Evolutionary conservation across 495 filamentous ascomycete species (phyloP).

Genomic region (Monascus purpureus): DNA sequence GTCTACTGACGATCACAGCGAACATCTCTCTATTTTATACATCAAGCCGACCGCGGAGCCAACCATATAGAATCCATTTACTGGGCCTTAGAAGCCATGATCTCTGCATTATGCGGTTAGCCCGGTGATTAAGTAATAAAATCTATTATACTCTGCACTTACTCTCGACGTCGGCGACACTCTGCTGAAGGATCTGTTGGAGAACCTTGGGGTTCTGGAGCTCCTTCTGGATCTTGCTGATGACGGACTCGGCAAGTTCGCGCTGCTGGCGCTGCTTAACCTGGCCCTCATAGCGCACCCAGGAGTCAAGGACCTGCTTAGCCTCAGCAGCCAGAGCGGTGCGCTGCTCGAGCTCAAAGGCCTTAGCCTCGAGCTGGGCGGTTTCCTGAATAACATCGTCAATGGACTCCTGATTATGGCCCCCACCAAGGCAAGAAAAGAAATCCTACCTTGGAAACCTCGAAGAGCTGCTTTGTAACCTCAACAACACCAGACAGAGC

Average conservation of each 20-base stretch:
- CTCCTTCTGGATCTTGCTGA: constrained; percentile 95
- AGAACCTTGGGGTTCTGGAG: constrained; percentile 91
- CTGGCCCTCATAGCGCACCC: constrained; percentile 96
- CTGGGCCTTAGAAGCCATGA: constrained; percentile 40
- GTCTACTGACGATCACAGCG: too few species aligned
- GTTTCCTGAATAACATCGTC: constrained; percentile 59
- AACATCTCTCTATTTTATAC: constrained; percentile 36
- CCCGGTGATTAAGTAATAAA: background rate
- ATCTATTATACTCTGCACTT: constrained; percentile 35
- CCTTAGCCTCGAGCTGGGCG: constrained; percentile 84
- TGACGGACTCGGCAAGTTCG: constrained; percentile 84
- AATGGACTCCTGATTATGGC: too few species aligned
- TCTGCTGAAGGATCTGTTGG: constrained; percentile 91
- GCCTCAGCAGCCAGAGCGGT: constrained; percentile 82
- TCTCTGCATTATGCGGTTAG: constrained; percentile 27
- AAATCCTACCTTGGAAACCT: constrained; percentile 78
- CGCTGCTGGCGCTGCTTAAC: constrained; percentile 96
- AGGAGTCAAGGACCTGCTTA: constrained; percentile 89
- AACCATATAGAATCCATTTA: constrained; percentile 25
- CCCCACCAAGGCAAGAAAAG: too few species aligned
- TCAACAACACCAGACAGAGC: constrained; percentile 89
- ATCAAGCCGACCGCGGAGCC: constrained; percentile 25
- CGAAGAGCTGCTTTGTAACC: constrained; percentile 90
- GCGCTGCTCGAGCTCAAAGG: constrained; percentile 91
- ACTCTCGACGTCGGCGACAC: constrained; percentile 93